Conservation (phyloP, 2,329 filamentous ascomycete genomes). For the Fusarium equiseti region DNA sequence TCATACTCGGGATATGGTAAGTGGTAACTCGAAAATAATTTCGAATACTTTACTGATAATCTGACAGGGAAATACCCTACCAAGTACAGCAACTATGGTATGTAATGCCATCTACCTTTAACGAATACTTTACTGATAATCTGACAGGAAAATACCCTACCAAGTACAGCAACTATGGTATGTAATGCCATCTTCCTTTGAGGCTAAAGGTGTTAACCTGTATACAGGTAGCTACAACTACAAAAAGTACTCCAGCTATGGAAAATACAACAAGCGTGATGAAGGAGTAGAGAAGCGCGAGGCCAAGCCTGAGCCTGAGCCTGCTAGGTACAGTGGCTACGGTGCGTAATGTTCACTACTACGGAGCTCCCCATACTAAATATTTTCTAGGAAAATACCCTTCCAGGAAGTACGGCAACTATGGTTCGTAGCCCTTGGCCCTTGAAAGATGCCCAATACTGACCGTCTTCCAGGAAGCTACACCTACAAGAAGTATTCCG, state of each 20-base stretch:
- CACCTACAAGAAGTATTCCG: slow-evolving; percentile 21
- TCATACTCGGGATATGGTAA: slow-evolving; percentile 23
- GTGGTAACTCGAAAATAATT: not conserved
- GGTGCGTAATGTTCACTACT: not conserved
- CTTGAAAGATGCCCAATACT: not conserved
- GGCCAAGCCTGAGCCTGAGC: slow-evolving; percentile 11
- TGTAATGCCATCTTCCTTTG: rapidly evolving
- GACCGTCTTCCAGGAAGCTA: slow-evolving; percentile 2
- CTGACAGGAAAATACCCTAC: not conserved
- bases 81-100: slow-evolving; percentile 21
- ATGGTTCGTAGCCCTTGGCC: not conserved
- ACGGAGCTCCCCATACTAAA: not conserved
- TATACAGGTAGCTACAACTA: slow-evolving; percentile 20
- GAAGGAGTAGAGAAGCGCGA: slow-evolving; percentile 4
- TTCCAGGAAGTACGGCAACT: slow-evolving; percentile 19
- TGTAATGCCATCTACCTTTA: not conserved
- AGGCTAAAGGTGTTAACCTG: not conserved
- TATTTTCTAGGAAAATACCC: not conserved
- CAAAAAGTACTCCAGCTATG: slow-evolving; percentile 26
- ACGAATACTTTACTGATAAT: too few species aligned
- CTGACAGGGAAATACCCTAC: not conserved
- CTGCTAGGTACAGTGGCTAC: not conserved
- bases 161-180: slow-evolving; percentile 7
- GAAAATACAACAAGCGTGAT: slow-evolving; percentile 20
- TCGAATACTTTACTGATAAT: not conserved